phyloP scores from a whole-genome alignment of 805 yeast species.

The Maudiozyma serrabonitensis region DNA sequence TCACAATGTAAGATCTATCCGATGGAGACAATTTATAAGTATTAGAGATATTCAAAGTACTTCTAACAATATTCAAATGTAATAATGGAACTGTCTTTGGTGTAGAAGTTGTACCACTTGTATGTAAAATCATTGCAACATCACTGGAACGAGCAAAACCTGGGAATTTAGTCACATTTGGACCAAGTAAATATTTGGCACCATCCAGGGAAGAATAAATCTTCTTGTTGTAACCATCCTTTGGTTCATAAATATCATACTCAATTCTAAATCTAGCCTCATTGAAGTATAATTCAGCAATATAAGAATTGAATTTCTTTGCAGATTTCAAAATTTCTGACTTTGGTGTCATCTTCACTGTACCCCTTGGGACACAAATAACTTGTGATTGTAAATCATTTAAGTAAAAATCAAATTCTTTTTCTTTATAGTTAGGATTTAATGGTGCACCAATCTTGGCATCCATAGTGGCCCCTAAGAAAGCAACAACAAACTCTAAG shows the following conservation, averaged over 20 bases:
- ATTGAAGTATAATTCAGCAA: constrained; percentile 46
- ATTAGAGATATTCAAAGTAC: constrained; percentile 47
- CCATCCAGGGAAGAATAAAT: constrained; percentile 19
- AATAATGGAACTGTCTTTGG: constrained; percentile 70
- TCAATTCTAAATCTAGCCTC: constrained; percentile 34
- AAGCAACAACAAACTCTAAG: constrained; percentile 47
- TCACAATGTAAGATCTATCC: constrained; percentile 55
- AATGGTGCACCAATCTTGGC: constrained; percentile 59
- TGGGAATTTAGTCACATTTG: constrained; percentile 25
- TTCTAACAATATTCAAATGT: constrained; percentile 51
- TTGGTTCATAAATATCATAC: constrained; percentile 27
- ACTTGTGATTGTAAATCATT: constrained; percentile 50
- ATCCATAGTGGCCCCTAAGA: constrained; percentile 47
- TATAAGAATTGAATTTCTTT: constrained; percentile 34
- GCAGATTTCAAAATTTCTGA: constrained; percentile 45
- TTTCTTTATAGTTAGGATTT: constrained; percentile 50
- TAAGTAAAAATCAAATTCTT: constrained; percentile 56
- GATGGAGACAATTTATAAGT: constrained; percentile 42
- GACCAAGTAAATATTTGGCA: constrained; percentile 28
- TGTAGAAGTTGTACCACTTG: constrained; percentile 69
- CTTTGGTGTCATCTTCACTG: constrained; percentile 23
- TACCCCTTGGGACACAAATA: constrained; percentile 48
- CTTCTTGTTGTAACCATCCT: constrained; percentile 18
- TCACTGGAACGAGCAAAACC: constrained; percentile 40
- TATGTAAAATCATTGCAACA: constrained; percentile 57